phyloP scores from a whole-genome alignment of 164 flowering plant genomes.

The Vitis rotundifolia region DNA sequence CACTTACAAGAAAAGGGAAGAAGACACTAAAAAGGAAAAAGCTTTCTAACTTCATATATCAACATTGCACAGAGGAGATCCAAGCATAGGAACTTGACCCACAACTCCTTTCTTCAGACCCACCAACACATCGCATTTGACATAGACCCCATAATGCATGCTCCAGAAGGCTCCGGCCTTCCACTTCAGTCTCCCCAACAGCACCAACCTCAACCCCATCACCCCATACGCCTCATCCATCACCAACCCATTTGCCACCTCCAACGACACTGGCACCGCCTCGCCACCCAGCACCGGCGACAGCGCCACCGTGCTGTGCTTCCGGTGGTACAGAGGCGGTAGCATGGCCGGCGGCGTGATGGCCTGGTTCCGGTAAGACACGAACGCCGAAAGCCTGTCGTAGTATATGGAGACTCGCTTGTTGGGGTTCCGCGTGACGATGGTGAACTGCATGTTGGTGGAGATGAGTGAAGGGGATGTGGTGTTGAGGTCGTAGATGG shows the following conservation, averaged over 20 bases:
- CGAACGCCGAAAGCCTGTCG: constrained; percentile 56
- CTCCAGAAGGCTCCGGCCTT: constrained; percentile 58
- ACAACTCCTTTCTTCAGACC: constrained; percentile 55
- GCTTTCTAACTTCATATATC: constrained; percentile 29
- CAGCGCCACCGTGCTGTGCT: constrained; percentile 54
- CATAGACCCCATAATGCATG: constrained; percentile 45
- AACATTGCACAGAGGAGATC: constrained; percentile 60
- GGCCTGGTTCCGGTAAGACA: constrained; percentile 53
- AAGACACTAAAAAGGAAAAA: constrained; percentile 7
- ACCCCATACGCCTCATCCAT: constrained; percentile 66
- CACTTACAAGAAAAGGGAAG: neutral
- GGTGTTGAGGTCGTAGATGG: constrained; percentile 58
- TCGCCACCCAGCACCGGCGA: constrained; percentile 62
- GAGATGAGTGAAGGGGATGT: constrained; percentile 50
- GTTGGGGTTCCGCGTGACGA: constrained; percentile 75
- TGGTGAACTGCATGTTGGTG: constrained; percentile 73
- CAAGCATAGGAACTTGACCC: constrained; percentile 73
- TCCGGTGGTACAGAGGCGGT: constrained; percentile 58
- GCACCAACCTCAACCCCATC: constrained; percentile 56
- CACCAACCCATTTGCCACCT: constrained; percentile 52
- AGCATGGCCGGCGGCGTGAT: constrained; percentile 59
- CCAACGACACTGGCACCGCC: constrained; percentile 57
- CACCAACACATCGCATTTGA: constrained; percentile 68
- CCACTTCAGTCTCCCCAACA: constrained; percentile 69
- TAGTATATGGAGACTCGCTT: constrained; percentile 52